Evolutionary conservation across 805 yeast species (phyloP), one percentile per base, ranked within the genome.

Genomic region (Candida pseudoglaebosa): DNA sequence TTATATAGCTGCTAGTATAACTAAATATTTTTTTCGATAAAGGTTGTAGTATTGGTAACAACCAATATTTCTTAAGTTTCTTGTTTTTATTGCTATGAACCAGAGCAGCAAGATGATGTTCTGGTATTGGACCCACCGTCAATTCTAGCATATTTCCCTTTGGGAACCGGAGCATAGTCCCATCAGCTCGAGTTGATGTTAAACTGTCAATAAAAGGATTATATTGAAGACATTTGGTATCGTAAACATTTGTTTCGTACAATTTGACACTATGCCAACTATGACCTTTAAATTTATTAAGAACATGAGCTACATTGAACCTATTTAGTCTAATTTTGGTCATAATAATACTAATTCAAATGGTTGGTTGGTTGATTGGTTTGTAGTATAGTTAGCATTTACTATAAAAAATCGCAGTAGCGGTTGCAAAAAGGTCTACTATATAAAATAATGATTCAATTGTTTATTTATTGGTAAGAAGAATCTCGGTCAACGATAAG

Each of bases 141-240:
- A 45, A 32, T 18, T 38, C 42, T 9, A 40, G 32, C 42, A 42
- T 38, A 36, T 46, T 48, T 8, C 68, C 67, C 17, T 41, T 49
- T 4, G 69, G 63, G 37, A 56, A 62, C 31, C 60, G 45, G 13
- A 16, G 15, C 21, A 42, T 42, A 12, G 48, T 41, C 2, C 56
- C 49, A 35, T 61, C 67, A 18, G 49, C 42, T 28, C 54, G 54
- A 6, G 67, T 59, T n/a, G 46, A 47, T 7, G 34, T 14, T 5
- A 67, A 45, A 3, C 48, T 43, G 3, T 37, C 24, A 2, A 62
- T 62, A 40, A 59, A 59, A 4, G 70, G 67, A 36, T 65, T 62
- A 4, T 38, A 22, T 3, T 41, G 28, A 2, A 61, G 32, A 2
- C 47, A 24, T 4, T 35, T 26, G 2, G 54, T 18, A 24, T 53